These are phyloP conservation scores for Umbilicaria muhlenbergii DNA, from an alignment of 495 filamentous ascomycete genomes.

Conservation along the genomic window DNA sequence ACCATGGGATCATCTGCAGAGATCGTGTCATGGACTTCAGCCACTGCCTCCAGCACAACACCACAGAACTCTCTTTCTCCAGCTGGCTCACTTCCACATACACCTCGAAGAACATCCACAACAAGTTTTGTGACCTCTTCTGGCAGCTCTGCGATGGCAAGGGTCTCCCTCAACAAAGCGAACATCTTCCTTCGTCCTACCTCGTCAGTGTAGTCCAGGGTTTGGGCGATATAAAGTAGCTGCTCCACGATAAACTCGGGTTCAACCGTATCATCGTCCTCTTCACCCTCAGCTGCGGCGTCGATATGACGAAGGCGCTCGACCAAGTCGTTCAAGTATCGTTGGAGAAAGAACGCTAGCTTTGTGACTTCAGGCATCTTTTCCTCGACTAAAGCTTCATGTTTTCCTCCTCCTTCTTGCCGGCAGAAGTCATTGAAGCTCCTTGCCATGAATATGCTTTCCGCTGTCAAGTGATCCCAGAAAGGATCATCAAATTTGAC, in stretches of 20 bases:
- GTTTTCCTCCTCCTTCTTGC: constrained; percentile 50
- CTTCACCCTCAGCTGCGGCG: constrained; percentile 40
- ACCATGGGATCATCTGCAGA: constrained; percentile 32
- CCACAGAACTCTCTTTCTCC: constrained; percentile 90
- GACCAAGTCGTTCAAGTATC: constrained; percentile 61
- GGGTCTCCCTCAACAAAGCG: constrained; percentile 62
- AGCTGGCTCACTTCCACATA: constrained; percentile 60
- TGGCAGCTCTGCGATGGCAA: constrained; percentile 75
- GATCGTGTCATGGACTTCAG: constrained; percentile 89
- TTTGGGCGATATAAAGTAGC: constrained; percentile 78
- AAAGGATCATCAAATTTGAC: constrained; percentile 71
- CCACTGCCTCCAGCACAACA: constrained; percentile 80
- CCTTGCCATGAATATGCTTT: constrained; percentile 72
- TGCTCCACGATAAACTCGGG: constrained; percentile 93
- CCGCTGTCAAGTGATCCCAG: constrained; percentile 74
- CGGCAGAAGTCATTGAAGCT: constrained; percentile 91
- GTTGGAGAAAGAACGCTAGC: constrained; percentile 66
- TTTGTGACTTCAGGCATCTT: constrained; percentile 92
- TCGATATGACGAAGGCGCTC: constrained; percentile 43
- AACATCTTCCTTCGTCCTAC: constrained; percentile 93
- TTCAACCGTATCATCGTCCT: constrained; percentile 68
- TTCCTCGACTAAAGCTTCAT: constrained; percentile 60
- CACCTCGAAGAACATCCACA: constrained; percentile 63
- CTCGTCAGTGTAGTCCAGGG: constrained; percentile 89
- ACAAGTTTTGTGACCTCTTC: constrained; percentile 84